Evolutionary conservation across 441 rosid genomes (phyloP).

Genomic region (Arabidopsis hybrid): DNA sequence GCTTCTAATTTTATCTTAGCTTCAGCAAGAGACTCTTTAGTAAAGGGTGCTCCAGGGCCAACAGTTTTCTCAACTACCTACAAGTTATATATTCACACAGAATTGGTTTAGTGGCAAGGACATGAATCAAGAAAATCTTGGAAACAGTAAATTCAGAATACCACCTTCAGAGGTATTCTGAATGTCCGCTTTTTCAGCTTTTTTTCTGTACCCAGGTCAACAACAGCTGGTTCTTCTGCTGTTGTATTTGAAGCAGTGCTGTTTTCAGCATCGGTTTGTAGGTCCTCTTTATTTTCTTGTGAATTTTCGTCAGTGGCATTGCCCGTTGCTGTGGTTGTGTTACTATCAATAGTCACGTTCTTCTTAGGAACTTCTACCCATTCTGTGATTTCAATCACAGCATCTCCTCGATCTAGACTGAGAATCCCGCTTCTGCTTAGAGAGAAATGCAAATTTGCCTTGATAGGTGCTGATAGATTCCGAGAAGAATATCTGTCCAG

Average conservation of each 20-base stretch:
- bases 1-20: conserved; percentile 77
- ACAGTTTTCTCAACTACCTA: conserved; percentile 82
- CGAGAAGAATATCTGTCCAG: conserved; percentile 80
- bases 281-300: conserved; percentile 59
- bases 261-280: conserved; percentile 55
- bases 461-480: conserved; percentile 94
- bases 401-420: conserved; percentile 92
- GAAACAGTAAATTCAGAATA: conserved; percentile 4
- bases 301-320: conserved; percentile 54
- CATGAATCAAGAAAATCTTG: conserved; percentile 1
- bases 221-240: conserved; percentile 57
- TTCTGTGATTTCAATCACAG: conserved; percentile 89
- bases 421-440: conserved; percentile 94
- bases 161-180: conserved; percentile 87
- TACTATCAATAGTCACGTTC: conserved; percentile 70
- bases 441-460: conserved; percentile 92
- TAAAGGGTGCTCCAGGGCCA: conserved; percentile 81
- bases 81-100: conserved; percentile 24
- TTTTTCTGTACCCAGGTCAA: conserved; percentile 69
- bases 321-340: conserved; percentile 60
- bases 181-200: conserved; percentile 86
- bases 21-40: conserved; percentile 71
- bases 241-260: conserved; percentile 48
- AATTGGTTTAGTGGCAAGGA: conserved; percentile 17
- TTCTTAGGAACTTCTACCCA: conserved; percentile 97